phyloP scores from a whole-genome alignment of 768 basidiomycete genomes.

The Mycena sanguinolenta region DNA sequence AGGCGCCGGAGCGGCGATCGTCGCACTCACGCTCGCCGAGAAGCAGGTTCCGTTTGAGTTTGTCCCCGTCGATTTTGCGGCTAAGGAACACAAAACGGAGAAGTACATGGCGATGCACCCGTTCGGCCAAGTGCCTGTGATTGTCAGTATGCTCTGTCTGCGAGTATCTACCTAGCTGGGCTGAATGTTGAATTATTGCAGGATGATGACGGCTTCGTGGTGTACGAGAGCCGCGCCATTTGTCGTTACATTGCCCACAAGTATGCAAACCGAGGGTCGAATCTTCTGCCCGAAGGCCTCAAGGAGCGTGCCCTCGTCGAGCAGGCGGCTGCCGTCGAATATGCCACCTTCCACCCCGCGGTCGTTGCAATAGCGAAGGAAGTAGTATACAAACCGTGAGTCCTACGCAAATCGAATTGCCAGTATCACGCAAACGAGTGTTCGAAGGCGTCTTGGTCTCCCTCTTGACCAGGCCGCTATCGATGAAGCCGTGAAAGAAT shows the following conservation, averaged over 20 bases:
- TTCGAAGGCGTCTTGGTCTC: conserved; percentile 24
- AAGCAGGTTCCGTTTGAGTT: conserved; percentile 4
- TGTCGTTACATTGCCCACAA: conserved; percentile 59
- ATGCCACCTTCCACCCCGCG: neutral
- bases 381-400: neutral
- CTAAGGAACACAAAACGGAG: conserved; percentile 1
- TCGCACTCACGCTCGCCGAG: neutral
- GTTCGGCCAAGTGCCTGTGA: conserved; percentile 6
- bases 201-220: conserved; percentile 53
- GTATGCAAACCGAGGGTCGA: conserved; percentile 53
- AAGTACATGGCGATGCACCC: conserved; percentile 9
- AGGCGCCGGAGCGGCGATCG: neutral
- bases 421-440: neutral
- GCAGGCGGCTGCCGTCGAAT: conserved; percentile 16
- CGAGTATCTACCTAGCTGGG: too few species aligned
- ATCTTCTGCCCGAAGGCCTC: conserved; percentile 51
- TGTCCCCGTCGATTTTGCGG: neutral
- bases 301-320: conserved; percentile 43
- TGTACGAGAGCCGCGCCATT: conserved; percentile 65
- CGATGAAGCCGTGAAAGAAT: conserved; percentile 44
- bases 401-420: neutral
- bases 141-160: neutral
- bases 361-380: neutral
- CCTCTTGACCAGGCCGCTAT: conserved; percentile 43
- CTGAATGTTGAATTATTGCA: neutral